Conservation (phyloP, 2,329 filamentous ascomycete species). For the Trichoderma brevicompactum region DNA sequence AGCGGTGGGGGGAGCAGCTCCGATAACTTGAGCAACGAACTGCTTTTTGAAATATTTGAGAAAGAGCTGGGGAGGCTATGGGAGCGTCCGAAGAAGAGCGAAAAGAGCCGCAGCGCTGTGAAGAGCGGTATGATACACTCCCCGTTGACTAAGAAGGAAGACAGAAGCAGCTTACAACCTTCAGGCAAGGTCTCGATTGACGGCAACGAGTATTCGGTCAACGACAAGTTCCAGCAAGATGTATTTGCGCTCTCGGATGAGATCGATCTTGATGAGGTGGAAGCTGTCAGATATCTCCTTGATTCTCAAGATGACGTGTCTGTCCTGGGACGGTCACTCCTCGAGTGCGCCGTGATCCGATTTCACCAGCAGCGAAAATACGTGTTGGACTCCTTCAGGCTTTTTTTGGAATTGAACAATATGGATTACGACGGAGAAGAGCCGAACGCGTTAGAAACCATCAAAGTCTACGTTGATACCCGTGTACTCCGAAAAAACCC, state of each 20-base stretch:
- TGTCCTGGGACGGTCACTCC: slow-evolving; percentile 70
- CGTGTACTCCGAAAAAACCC: slow-evolving; percentile 41
- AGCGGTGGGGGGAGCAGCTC: slow-evolving; percentile 66
- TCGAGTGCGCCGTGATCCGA: slow-evolving; percentile 80
- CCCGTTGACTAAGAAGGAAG: not conserved
- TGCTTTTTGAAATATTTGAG: slow-evolving; percentile 72
- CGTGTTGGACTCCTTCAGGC: slow-evolving; percentile 79
- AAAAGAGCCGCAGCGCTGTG: slow-evolving; percentile 73
- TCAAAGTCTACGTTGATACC: slow-evolving; percentile 44
- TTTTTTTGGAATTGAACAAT: slow-evolving; percentile 71
- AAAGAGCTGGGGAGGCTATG: slow-evolving; percentile 72
- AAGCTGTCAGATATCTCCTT: slow-evolving; percentile 77
- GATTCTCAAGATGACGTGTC: slow-evolving; percentile 71
- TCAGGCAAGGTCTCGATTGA: slow-evolving; percentile 76
- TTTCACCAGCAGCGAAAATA: slow-evolving; percentile 87
- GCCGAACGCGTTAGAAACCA: slow-evolving; percentile 39
- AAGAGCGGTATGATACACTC: slow-evolving; percentile 60
- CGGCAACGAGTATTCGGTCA: slow-evolving; percentile 77
- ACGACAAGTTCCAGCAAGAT: slow-evolving; percentile 84
- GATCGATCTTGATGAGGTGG: slow-evolving; percentile 85
- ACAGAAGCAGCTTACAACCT: slow-evolving; percentile 29
- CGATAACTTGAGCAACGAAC: slow-evolving; percentile 70
- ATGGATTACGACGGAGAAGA: slow-evolving; percentile 58
- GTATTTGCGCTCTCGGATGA: slow-evolving; percentile 83
- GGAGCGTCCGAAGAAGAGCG: slow-evolving; percentile 74